phyloP scores from a whole-genome alignment of 441 rosid genomes.

The Rhodomyrtus psidioides region DNA sequence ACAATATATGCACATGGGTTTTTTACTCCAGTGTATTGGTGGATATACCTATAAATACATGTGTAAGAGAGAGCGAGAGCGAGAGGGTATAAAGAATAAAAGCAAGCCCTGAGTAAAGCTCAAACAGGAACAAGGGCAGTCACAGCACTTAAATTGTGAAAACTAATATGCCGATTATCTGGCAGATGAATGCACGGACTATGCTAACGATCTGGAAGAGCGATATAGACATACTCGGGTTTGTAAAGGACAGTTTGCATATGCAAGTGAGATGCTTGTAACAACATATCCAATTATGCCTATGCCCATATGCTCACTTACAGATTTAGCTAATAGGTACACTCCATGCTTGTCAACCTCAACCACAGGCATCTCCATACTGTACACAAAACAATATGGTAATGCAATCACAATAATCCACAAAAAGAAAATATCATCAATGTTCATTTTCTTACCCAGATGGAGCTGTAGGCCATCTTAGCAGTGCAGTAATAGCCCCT shows the following conservation, averaged over 20 bases:
- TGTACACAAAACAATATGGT: slow-evolving; percentile 19
- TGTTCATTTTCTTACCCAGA: slow-evolving; percentile 37
- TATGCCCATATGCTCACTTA: slow-evolving; percentile 19
- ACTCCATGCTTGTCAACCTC: slow-evolving; percentile 77
- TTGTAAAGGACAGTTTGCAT: background rate
- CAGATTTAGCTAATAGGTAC: slow-evolving; percentile 73
- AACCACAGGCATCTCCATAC: slow-evolving; percentile 94
- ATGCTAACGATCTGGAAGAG: background rate
- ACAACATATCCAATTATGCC: background rate
- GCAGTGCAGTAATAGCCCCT: slow-evolving; percentile 58
- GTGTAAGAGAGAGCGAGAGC: background rate
- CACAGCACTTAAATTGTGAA: background rate
- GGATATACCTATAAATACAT: background rate
- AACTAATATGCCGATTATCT: background rate
- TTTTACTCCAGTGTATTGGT: background rate
- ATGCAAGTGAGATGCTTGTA: background rate
- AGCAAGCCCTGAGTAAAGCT: background rate
- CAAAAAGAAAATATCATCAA: background rate
- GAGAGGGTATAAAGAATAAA: background rate
- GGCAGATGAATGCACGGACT: background rate
- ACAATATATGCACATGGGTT: background rate
- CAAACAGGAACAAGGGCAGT: background rate
- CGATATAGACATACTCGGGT: background rate
- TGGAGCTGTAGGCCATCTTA: slow-evolving; percentile 91
- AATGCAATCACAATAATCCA: slow-evolving; percentile 5